Conservation (phyloP, 257 asterid species). For the Rubia yunnanensis region DNA sequence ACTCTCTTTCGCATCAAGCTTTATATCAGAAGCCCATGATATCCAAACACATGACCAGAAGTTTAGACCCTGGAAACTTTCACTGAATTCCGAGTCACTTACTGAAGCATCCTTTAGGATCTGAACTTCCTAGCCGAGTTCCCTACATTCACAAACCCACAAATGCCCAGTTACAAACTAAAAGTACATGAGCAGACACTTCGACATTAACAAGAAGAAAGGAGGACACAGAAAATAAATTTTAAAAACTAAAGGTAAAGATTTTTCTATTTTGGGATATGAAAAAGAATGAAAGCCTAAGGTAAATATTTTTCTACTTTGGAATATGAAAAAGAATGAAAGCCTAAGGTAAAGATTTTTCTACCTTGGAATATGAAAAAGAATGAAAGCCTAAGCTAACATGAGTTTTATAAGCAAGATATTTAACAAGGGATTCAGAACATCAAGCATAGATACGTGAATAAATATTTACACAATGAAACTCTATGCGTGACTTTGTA, state of each 20-base stretch:
- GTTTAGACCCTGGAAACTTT: background rate
- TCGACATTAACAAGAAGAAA: background rate
- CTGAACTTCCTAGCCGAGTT: constrained; percentile 97
- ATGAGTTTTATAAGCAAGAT: background rate
- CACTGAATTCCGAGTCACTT: constrained; percentile 32
- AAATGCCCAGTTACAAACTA: background rate
- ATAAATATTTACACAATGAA: background rate
- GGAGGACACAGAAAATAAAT: background rate
- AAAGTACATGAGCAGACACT: background rate
- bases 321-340: background rate
- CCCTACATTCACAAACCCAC: constrained; percentile 48
- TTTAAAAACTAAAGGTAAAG: too few species aligned
- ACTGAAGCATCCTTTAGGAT: constrained; percentile 99
- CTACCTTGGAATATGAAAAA: background rate
- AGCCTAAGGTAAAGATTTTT: too few species aligned
- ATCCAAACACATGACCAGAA: background rate
- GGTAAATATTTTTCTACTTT: background rate
- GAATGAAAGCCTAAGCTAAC: background rate
- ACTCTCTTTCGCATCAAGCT: background rate
- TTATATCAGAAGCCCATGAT: background rate
- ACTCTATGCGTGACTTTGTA: too few species aligned
- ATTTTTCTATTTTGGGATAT: background rate
- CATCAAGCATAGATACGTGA: background rate
- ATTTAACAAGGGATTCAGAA: background rate
- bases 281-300: too few species aligned